Conservation (phyloP, 306 rosid genomes). For the peach (Prunus persica) region DNA sequence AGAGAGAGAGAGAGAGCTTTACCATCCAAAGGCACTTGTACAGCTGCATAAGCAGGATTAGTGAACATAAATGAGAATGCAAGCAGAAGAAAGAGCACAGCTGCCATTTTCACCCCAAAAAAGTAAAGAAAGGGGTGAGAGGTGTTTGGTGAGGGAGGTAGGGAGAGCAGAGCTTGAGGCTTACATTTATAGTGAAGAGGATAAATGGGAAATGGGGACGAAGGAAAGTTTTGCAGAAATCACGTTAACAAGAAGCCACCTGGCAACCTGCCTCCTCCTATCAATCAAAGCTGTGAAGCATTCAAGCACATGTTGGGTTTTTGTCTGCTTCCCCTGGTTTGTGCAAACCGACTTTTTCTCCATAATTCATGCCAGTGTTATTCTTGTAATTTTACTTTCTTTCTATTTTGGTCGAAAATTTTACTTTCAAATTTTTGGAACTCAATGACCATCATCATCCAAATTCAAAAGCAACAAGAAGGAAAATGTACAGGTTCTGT, state of each 20-base stretch:
- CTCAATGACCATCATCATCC: not conserved
- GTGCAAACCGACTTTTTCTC: slow-evolving; percentile 46
- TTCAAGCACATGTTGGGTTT: not conserved
- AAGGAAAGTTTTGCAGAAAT: slow-evolving; percentile 35
- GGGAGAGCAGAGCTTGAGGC: not conserved
- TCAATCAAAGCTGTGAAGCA: not conserved
- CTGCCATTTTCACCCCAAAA: slow-evolving; percentile 41
- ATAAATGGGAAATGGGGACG: slow-evolving; percentile 18
- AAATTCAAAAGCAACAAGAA: not conserved
- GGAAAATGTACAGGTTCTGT: not conserved
- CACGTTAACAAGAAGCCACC: slow-evolving; percentile 31
- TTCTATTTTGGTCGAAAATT: no score
- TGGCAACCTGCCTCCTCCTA: not conserved
- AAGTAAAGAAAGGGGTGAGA: not conserved
- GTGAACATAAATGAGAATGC: slow-evolving; percentile 37
- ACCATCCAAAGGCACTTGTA: slow-evolving; percentile 53
- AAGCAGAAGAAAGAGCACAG: slow-evolving; percentile 28
- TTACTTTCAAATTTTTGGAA: not conserved
- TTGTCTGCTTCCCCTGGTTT: slow-evolving; percentile 28
- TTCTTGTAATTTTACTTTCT: not conserved
- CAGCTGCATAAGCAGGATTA: slow-evolving; percentile 44
- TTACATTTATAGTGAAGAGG: slow-evolving; percentile 31
- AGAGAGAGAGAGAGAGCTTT: slow-evolving; percentile 10
- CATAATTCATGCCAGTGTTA: slow-evolving; percentile 45
- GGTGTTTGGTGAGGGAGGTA: slow-evolving; percentile 22